A percentile compares a stretch with the other conserved stretches of the same genome.
Evolutionary conservation across 129 eudicot genomes (phyloP).

Genomic region (Oenanthe sinensis): DNA sequence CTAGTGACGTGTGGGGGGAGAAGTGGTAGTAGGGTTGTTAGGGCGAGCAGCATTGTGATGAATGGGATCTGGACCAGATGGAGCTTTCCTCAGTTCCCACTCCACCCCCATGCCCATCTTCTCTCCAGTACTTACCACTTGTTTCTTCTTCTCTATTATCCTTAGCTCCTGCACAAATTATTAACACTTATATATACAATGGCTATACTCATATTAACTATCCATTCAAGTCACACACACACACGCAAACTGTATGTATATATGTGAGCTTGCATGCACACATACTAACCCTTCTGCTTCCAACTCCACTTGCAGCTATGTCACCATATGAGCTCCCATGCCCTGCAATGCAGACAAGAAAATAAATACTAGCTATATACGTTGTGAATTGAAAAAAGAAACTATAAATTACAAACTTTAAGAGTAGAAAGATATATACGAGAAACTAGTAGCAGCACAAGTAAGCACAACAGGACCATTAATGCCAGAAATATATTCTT

Average conservation of each 20-base stretch:
- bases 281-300: slow-evolving; percentile 9
- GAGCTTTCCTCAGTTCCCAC: slow-evolving; percentile 16
- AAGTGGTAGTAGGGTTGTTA: slow-evolving; percentile 6
- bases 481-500: background rate
- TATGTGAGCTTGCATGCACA: no score
- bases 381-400: no score
- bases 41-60: slow-evolving; percentile 14
- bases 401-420: no score
- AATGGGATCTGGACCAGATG: slow-evolving; percentile 19
- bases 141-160: background rate
- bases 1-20: slow-evolving; percentile 4
- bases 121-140: slow-evolving; percentile 1
- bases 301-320: background rate
- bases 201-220: no score
- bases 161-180: background rate
- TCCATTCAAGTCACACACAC: no score
- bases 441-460: slow-evolving; percentile 3
- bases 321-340: background rate
- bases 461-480: background rate
- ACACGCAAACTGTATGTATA: background rate
- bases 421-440: no score
- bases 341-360: background rate
- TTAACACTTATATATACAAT: background rate
- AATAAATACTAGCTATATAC: no score
- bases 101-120: background rate